Conservation (phyloP, 1,284 basidiomycete genomes). For the Cryptococcus sp. region DNA sequence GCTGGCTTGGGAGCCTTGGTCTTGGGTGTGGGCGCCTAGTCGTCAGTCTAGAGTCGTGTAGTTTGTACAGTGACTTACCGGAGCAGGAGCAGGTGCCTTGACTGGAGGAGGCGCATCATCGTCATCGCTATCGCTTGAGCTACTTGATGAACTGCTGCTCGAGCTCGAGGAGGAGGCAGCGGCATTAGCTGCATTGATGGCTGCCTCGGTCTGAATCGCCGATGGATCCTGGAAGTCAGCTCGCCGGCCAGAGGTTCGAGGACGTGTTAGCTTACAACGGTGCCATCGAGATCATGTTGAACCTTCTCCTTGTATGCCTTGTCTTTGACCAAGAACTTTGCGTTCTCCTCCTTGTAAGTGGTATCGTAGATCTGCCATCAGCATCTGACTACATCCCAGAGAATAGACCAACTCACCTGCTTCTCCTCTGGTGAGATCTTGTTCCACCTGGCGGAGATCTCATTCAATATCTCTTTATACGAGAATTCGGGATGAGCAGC, state of each 20-base stretch:
- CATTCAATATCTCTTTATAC: constrained; percentile 66
- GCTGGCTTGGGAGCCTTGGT: too few relatives aligned
- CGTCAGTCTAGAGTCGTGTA: neutral
- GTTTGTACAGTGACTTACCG: neutral
- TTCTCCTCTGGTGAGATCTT: constrained; percentile 64
- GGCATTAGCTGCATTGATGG: neutral
- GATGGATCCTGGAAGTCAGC: neutral
- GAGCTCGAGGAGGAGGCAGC: neutral
- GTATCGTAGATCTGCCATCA: neutral
- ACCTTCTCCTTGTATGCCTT: neutral
- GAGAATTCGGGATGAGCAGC: constrained; percentile 60
- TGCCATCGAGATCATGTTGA: neutral
- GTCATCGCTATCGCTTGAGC: neutral
- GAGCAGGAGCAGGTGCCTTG: neutral
- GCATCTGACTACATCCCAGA: neutral
- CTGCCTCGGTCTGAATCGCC: neutral
- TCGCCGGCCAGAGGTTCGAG: neutral
- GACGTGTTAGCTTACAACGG: neutral
- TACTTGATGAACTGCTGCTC: neutral
- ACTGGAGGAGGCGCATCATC: too few relatives aligned
- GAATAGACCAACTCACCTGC: constrained; percentile 54
- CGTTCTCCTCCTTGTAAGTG: neutral
- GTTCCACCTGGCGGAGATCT: constrained; percentile 73
- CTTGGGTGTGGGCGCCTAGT: neutral
- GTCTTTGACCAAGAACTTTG: neutral